Conservation (phyloP, 2,329 filamentous ascomycete genomes). For the Claviceps capensis region DNA sequence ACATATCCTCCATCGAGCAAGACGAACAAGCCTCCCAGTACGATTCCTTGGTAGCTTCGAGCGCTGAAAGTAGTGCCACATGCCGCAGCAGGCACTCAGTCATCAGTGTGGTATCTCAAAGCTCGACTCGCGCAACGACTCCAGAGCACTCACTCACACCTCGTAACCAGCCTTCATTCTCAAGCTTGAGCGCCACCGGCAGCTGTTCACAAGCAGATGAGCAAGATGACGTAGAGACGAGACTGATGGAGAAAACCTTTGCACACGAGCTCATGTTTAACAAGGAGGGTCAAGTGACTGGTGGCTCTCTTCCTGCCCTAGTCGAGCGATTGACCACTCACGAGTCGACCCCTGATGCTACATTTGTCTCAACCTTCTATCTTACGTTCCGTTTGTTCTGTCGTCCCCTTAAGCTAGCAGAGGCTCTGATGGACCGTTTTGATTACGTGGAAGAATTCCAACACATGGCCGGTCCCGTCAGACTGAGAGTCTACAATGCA, state of each 20-base stretch:
- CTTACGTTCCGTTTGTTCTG: slow-evolving; percentile 92
- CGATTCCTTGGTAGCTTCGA: slow-evolving; percentile 62
- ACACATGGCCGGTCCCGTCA: slow-evolving; percentile 62
- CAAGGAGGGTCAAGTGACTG: slow-evolving; percentile 88
- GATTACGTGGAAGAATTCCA: slow-evolving; percentile 76
- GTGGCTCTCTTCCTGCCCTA: slow-evolving; percentile 76
- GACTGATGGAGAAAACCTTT: slow-evolving; percentile 80
- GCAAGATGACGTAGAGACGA: slow-evolving; percentile 63
- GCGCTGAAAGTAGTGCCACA: slow-evolving; percentile 64
- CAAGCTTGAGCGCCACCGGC: slow-evolving; percentile 52
- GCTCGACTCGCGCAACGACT: slow-evolving; percentile 78
- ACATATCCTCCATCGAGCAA: slow-evolving; percentile 31
- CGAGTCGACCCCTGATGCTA: slow-evolving; percentile 79
- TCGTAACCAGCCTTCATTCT: slow-evolving; percentile 47
- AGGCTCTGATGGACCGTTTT: slow-evolving; percentile 78
- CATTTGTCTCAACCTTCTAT: slow-evolving; percentile 90
- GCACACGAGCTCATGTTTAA: slow-evolving; percentile 87
- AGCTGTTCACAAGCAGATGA: slow-evolving; percentile 61
- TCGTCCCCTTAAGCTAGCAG: slow-evolving; percentile 62
- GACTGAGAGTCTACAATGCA: slow-evolving; percentile 84
- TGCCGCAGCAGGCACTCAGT: slow-evolving; percentile 72
- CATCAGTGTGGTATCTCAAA: slow-evolving; percentile 63
- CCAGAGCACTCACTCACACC: slow-evolving; percentile 50
- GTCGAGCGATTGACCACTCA: slow-evolving; percentile 92
- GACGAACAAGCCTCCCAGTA: slow-evolving; percentile 44